Evolutionary conservation across 1,284 basidiomycete species (phyloP), one percentile per base, ranked within the genome.

Genomic region (Heterobasidion occidentale): DNA sequence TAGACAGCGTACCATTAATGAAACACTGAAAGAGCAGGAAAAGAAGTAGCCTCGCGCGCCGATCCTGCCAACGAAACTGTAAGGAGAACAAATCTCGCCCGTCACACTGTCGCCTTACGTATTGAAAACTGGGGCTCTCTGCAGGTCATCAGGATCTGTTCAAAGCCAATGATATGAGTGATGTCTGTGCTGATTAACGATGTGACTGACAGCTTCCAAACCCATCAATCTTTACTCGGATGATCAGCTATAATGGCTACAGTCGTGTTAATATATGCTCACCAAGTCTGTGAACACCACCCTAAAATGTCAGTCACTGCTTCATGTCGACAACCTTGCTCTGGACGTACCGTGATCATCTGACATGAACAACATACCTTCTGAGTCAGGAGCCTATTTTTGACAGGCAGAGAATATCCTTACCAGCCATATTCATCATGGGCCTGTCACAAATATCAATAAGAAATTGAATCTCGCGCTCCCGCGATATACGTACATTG

Each of bases 21-120:
- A 96, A 96, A 61, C 92, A 90, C 65, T 97, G 94, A 76, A 98
- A 97, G 0, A 97, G 74, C 17, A 96, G 75, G 73, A 85, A 98
- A 90, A 94, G 70, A 95, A 95, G 71, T 94, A 95, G 17, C 88
- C 91, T 63, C 90, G 76, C 2, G 83, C 73, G 17, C 93, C 94
- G 56, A 91, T 86, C 7, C 88, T 91, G 55, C 15, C 27, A 27
- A 27, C 27, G 54, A 46, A 52, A 33, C 46, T 2, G 20, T 35
- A 7, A 44, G 27, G 49, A 52, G 7, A 36, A 17, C 8, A 19
- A 12, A 33, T 14, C 11, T 53, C 33, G 14, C 38, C 8, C 5
- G 27, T 15, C 36, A 44, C 61, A 12, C 8, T 5, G 27, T 5
- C 27, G 5, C 15, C 81, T 63, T 66, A 90, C 88, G 76, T 71